Evolutionary conservation across 805 yeast species (phyloP), one percentile per base, ranked within the genome.

Genomic region (Helenozyma baotianmanensis): DNA sequence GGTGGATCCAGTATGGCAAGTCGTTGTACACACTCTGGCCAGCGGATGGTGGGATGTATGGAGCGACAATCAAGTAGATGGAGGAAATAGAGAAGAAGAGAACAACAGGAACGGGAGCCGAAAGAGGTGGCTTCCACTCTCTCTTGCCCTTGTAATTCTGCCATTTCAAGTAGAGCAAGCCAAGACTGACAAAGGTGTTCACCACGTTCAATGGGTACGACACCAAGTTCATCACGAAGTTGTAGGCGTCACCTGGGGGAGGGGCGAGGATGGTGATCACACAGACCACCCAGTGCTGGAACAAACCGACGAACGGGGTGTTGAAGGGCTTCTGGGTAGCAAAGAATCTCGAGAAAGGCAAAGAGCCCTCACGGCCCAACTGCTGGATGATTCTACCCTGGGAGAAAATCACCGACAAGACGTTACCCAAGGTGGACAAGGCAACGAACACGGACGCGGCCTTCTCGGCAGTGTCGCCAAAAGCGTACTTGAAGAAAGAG

Each of bases 231-330:
- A 82, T 56, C 45, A 85, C 76, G 54, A 86, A 82, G 57, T 82
- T 81, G 64, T 83, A 85, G 29, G 94, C 94, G 53, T 84, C 94
- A 36, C 92, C 94, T 16, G 89, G 84, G 13, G 92, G 90, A 25
- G 65, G 65, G 4, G 90, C 92, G 28, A 83, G 51, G 39, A 86
- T 76, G 30, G 87, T 78, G 32, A 85, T 67, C 25, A 81, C 59
- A 62, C 89, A 82, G 12, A 84, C 80, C 28, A 80, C 56, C 76
- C 85, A 84, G 54, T 85, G 94, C 56, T 82, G 82, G 47, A 79
- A 67, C 33, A 85, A 63, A 32, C 90, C 94, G 26, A 78, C 74
- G 42, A 76, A 58, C 27, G 95, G 95, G 2, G 92, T 68, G 45
- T 72, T 73, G 58, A 82, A 81, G 4, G 94, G 94, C 51, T 60